Base-by-base conservation (phyloP, 352 stramenopile species). In the Globisporangium iwayamae region DNA sequence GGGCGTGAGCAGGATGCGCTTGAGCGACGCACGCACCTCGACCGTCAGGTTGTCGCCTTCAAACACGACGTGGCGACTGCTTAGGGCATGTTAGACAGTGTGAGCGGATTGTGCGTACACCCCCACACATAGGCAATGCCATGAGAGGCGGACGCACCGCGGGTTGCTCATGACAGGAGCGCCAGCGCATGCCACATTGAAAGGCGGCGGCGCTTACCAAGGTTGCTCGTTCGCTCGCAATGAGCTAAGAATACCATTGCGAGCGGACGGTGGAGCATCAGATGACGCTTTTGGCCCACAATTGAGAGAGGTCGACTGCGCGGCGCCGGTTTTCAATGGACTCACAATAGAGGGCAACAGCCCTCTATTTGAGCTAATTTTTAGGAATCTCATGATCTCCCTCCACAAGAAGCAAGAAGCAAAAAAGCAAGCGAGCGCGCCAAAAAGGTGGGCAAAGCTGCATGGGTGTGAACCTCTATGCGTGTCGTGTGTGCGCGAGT, bases 1-100 rank as follows among this genome's bases (percentile, higher is more conserved):
- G 1, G 81, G 67, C 11, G 78, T 63, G 48, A 84, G 57, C 46
- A 92, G 68, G 51, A 89, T 75, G 28, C 71, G 66, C 28, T 70
- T 72, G 53, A 91, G 62, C 8, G 70, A 74, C 25, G 54, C 56
- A 25, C 66, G 73, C 48, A 88, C 75, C 34, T 88, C 81, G 4
- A 63, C 45, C 8, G 69, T 59, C 45, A 79, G 76, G 38, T 72
- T 64, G 52, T 84, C 73, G 18, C 55, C 62, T 30, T 68, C 45
- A 16, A 63, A 63, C 34, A 48, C 46, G 36, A 63, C 60, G 36
- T 13, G 57, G 45, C 18, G 45, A 18, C 54, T 61, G 30, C 13
- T 16, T 5, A n/a, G 36, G 50, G 11, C 1, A 22, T 1, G 39
- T 8, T 9, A 3, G 30, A 28, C 20, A 4, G 30, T n/a, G 13